Conservation (phyloP, 148 eudicot genomes). For the Vaccinium macrocarpon region DNA sequence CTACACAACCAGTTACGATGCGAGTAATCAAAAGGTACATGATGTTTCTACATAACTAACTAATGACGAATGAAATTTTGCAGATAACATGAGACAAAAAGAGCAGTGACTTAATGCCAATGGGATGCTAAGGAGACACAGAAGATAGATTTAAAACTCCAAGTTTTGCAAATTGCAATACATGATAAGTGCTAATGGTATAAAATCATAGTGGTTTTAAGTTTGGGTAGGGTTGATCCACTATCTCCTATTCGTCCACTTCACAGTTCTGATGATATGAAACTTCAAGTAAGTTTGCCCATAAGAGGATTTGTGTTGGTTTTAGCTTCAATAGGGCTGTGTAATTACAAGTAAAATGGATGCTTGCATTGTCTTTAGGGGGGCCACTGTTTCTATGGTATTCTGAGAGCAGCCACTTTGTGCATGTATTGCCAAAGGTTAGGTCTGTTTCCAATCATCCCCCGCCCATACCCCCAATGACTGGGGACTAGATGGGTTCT, state of each 20-base stretch:
- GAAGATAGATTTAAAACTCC: not conserved
- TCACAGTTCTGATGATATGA: not conserved
- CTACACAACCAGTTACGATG: constrained; percentile 64
- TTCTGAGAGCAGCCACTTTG: too few relatives aligned
- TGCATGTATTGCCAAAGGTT: too few relatives aligned
- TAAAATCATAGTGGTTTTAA: not conserved
- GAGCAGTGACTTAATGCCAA: not conserved
- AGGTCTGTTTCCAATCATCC: too few relatives aligned
- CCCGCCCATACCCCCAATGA: too few relatives aligned
- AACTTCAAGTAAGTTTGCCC: not conserved
- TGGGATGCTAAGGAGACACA: not conserved
- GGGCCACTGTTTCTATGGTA: too few relatives aligned
- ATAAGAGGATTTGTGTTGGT: not conserved
- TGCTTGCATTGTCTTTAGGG: not conserved
- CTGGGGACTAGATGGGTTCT: too few relatives aligned
- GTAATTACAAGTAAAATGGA: not conserved
- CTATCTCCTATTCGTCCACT: not conserved
- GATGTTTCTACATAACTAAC: not conserved
- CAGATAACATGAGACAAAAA: not conserved
- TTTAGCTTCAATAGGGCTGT: too few relatives aligned
- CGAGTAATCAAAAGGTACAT: constrained; percentile 49
- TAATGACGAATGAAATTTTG: not conserved
- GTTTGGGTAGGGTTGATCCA: not conserved
- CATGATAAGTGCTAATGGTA: not conserved
- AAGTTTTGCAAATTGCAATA: not conserved